Evolutionary conservation across 106 monocot species (phyloP).

Genomic region (Platanthera zijinensis): DNA sequence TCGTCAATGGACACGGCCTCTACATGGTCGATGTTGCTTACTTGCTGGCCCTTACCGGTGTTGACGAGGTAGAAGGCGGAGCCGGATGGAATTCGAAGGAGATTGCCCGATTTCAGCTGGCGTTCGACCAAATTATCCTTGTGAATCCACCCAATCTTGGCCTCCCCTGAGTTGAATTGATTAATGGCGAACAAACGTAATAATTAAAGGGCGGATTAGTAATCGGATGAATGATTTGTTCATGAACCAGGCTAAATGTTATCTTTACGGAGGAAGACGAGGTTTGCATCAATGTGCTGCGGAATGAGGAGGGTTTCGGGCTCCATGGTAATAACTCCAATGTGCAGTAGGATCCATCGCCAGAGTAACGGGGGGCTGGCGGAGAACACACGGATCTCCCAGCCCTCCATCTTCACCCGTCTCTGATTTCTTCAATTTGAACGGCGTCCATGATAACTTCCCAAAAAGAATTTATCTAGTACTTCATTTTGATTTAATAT

Average conservation of each 20-base stretch:
- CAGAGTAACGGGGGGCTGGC: constrained; percentile 7
- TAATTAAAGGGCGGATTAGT: neutral
- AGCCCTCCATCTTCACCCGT: constrained; percentile 42
- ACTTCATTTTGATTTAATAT: too few species aligned
- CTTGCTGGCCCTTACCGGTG: too few species aligned
- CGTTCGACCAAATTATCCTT: constrained; percentile 61
- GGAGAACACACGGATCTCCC: constrained; percentile 45
- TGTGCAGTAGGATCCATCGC: constrained; percentile 34
- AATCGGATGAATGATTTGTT: neutral
- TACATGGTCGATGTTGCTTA: too few species aligned
- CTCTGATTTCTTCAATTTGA: constrained; percentile 30
- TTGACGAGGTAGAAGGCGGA: too few species aligned
- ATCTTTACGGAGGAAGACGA: constrained; percentile 69
- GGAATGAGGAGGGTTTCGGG: constrained; percentile 77
- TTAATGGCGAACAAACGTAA: neutral
- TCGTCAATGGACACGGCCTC: too few species aligned
- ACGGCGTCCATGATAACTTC: too few species aligned
- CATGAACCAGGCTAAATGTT: neutral
- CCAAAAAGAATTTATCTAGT: too few species aligned
- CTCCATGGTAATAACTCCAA: constrained; percentile 80
- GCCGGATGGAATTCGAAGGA: too few species aligned
- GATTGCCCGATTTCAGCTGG: too few species aligned
- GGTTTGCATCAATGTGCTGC: constrained; percentile 66
- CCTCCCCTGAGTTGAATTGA: constrained; percentile 37
- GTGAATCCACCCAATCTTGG: constrained; percentile 68